Percentiles rank a stretch among this genome's conserved stretches.
phyloP scores from a whole-genome alignment of 2,329 filamentous ascomycete species.

The Diplodia mutila region DNA sequence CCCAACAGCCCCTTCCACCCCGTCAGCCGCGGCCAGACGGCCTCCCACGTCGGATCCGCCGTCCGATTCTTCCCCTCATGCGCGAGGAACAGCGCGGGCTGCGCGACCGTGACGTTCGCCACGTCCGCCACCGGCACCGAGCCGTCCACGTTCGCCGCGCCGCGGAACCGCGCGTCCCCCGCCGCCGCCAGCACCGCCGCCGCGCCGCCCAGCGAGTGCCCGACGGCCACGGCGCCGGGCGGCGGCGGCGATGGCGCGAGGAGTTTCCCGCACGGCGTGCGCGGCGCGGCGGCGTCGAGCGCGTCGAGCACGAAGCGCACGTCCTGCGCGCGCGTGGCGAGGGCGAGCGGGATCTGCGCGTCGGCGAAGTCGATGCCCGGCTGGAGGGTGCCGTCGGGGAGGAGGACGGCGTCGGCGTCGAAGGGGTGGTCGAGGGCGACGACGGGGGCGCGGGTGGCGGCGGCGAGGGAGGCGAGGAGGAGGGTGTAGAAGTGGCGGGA shows the following conservation, averaged over 20 bases:
- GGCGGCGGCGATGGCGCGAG: no score
- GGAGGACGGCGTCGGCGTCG: conserved; percentile 52
- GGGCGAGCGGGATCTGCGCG: neutral
- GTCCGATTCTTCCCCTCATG: neutral
- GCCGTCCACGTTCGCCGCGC: neutral
- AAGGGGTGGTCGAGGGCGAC: conserved; percentile 56
- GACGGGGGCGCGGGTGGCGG: conserved; percentile 41
- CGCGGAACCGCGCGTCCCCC: neutral
- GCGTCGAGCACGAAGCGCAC: neutral
- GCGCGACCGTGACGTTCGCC: no score
- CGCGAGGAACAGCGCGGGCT: neutral
- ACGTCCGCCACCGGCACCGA: neutral
- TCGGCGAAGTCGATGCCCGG: neutral
- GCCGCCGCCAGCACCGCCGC: neutral
- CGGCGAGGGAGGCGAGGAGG: conserved; percentile 52
- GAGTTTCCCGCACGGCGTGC: no score
- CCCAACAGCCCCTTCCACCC: neutral
- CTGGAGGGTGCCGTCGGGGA: conserved; percentile 43
- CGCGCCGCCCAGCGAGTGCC: neutral
- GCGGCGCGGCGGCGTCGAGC: no score
- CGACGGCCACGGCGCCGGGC: neutral
- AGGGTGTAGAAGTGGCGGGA: conserved; percentile 50
- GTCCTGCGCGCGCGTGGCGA: neutral
- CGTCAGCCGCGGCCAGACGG: neutral
- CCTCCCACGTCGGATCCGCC: neutral